phyloP scores from a whole-genome alignment of 495 filamentous ascomycete species.

The Penicilliopsis zonata region DNA sequence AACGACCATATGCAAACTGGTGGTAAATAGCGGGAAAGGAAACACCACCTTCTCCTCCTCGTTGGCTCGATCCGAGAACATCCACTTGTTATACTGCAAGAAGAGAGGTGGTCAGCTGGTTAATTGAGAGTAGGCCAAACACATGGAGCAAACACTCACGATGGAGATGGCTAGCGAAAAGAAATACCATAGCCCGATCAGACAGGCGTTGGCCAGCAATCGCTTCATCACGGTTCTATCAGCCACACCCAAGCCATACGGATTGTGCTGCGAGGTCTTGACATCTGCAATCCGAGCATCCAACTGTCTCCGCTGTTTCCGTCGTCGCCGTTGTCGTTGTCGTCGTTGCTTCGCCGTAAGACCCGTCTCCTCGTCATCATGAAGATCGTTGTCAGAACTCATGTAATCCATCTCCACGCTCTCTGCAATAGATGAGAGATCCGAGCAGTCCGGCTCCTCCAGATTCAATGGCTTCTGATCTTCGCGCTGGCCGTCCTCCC shows the following conservation, averaged over 20 bases:
- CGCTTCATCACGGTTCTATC: conserved; percentile 59
- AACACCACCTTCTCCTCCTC: conserved; percentile 66
- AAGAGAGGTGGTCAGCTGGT: not conserved
- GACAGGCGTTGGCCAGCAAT: conserved; percentile 53
- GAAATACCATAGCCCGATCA: conserved; percentile 87
- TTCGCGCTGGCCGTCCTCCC: conserved; percentile 30
- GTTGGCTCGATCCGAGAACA: conserved; percentile 54
- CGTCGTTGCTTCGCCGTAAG: conserved; percentile 61
- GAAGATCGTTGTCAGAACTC: conserved; percentile 56
- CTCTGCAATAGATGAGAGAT: conserved; percentile 36
- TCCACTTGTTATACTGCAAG: conserved; percentile 96
- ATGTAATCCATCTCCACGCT: conserved; percentile 46
- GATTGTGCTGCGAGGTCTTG: conserved; percentile 30
- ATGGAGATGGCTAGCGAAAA: conserved; percentile 94
- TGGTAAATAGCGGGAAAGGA: conserved; percentile 91
- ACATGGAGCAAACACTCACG: conserved; percentile 40
- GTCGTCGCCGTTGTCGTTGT: conserved; percentile 51
- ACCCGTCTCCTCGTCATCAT: conserved; percentile 83
- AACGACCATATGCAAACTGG: conserved; percentile 88
- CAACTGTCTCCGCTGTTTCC: conserved; percentile 52
- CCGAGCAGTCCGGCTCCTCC: conserved; percentile 34
- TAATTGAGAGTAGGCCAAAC: not conserved
- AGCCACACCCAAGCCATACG: conserved; percentile 18
- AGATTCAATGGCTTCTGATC: conserved; percentile 23
- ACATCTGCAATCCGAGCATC: conserved; percentile 60